These are phyloP conservation scores for Podila epicladia DNA, from an alignment of 192 early-diverging fungal genomes.

Conservation along the genomic window DNA sequence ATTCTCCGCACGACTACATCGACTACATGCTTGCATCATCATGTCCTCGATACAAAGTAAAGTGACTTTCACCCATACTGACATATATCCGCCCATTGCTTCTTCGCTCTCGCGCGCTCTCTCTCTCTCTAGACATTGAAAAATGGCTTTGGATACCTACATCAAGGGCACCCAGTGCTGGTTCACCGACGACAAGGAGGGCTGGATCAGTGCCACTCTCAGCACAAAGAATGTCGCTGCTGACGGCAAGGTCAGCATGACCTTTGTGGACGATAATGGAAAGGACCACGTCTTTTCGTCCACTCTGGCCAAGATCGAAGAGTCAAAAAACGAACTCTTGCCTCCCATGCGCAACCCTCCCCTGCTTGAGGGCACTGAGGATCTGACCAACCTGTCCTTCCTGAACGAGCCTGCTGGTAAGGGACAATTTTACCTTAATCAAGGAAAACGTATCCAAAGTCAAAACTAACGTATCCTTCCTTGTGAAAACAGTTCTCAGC, in stretches of 20 bases:
- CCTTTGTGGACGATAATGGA: constrained; percentile 67
- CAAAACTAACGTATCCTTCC: not conserved
- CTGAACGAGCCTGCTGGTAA: constrained; percentile 90
- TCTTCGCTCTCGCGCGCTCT: constrained; percentile 10
- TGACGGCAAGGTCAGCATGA: constrained; percentile 66
- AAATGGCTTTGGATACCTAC: constrained; percentile 69
- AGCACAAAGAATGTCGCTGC: constrained; percentile 62
- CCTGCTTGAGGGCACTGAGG: constrained; percentile 87
- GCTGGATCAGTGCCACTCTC: constrained; percentile 82
- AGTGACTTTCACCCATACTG: too few species aligned
- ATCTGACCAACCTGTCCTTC: constrained; percentile 94
- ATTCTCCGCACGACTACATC: too few species aligned
- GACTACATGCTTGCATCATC: too few species aligned
- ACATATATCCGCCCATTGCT: not conserved
- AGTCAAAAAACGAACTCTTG: constrained; percentile 72
- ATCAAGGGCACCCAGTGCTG: constrained; percentile 83
- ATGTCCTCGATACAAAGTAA: too few species aligned
- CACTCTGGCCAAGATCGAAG: constrained; percentile 74
- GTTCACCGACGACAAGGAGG: constrained; percentile 88
- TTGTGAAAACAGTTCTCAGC: constrained; percentile 76
- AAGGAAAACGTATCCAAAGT: not conserved
- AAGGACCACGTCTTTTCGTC: constrained; percentile 81
- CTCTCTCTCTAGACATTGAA: constrained; percentile 22
- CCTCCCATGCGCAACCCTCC: constrained; percentile 96
- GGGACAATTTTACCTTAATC: not conserved